These are phyloP conservation scores for Dendrobium nobile DNA, from an alignment of 106 monocot genomes.

Conservation along the genomic window DNA sequence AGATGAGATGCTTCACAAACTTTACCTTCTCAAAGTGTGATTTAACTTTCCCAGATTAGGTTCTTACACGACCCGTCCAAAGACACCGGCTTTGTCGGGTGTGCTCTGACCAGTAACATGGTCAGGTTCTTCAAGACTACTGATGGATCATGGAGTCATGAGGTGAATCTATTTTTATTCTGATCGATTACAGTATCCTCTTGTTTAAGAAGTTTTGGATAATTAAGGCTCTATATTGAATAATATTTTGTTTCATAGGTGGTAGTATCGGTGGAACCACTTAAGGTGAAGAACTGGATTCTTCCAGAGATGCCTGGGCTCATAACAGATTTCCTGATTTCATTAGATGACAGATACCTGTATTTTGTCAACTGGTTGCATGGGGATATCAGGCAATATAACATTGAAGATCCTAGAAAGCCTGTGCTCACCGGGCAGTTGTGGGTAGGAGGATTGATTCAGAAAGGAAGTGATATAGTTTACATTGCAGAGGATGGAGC, in stretches of 20 bases:
- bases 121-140: conserved; percentile 84
- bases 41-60: conserved; percentile 40
- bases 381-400: conserved; percentile 92
- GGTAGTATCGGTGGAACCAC: conserved; percentile 51
- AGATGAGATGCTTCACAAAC: background rate
- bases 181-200: background rate
- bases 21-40: conserved; percentile 1
- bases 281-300: conserved; percentile 95
- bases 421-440: conserved; percentile 85
- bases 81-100: conserved; percentile 80
- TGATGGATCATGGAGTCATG: conserved; percentile 80
- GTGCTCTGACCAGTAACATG: conserved; percentile 85
- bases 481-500: conserved; percentile 54
- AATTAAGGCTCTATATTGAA: background rate
- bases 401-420: conserved; percentile 73
- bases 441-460: conserved; percentile 88
- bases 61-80: conserved; percentile 95
- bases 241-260: conserved; percentile 29
- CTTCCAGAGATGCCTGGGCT: conserved; percentile 96
- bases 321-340: conserved; percentile 93
- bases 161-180: conserved; percentile 29
- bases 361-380: conserved; percentile 98
- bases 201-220: background rate
- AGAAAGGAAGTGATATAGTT: conserved; percentile 62
- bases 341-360: conserved; percentile 81